Evolutionary conservation across 106 monocot species (phyloP).

Genomic region (Platanthera zijinensis): DNA sequence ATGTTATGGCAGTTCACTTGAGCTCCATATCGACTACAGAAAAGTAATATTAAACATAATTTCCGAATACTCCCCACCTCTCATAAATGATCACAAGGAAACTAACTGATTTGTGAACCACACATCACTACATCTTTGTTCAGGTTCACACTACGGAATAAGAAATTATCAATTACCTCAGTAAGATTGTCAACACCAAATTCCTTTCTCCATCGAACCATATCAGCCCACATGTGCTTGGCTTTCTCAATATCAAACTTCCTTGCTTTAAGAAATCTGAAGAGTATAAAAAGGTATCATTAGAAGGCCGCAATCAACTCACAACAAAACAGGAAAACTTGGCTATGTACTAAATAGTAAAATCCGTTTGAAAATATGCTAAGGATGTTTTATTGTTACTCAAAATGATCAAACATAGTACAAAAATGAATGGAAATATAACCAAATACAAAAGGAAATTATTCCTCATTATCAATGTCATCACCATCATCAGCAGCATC

Average conservation of each 20-base stretch:
- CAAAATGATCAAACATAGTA: neutral
- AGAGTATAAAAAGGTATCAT: neutral
- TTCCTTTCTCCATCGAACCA: conserved; percentile 71
- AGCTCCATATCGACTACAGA: neutral
- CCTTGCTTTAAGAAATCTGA: conserved; percentile 68
- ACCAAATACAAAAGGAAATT: neutral
- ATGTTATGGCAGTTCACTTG: neutral
- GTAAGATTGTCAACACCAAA: conserved; percentile 47
- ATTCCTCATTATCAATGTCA: too few relatives aligned
- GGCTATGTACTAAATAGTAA: neutral
- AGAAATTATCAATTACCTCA: conserved; percentile 20
- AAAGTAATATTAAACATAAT: neutral
- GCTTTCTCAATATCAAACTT: conserved; percentile 81
- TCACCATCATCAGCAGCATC: too few relatives aligned
- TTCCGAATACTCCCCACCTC: neutral
- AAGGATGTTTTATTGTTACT: neutral
- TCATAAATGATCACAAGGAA: neutral
- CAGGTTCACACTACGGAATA: neutral
- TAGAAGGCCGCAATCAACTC: neutral
- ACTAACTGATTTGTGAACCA: neutral
- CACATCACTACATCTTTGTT: neutral
- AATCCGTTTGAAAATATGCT: neutral
- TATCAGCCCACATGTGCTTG: conserved; percentile 84
- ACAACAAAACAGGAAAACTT: neutral
- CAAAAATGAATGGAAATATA: neutral